These are phyloP conservation scores for Brasenia schreberi DNA, from an alignment of 164 flowering plant species.

Conservation along the genomic window DNA sequence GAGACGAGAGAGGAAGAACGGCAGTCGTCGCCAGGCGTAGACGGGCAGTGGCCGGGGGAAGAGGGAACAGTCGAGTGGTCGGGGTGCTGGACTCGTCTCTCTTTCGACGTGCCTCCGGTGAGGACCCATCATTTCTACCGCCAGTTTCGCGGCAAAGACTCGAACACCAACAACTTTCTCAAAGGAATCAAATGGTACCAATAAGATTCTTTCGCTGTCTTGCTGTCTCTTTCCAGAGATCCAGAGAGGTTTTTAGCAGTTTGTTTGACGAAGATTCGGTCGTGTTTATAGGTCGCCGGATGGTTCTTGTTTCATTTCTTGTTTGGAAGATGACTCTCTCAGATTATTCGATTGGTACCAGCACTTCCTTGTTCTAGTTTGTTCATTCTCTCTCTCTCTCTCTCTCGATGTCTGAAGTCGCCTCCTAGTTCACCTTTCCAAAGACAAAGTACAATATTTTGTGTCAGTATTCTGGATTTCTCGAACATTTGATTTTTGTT, in stretches of 20 bases:
- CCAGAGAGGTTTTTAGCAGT: neutral
- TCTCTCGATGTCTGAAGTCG: neutral
- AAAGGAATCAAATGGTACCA: slow-evolving; percentile 79
- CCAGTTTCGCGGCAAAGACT: slow-evolving; percentile 43
- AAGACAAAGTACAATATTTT: neutral
- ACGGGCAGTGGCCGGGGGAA: neutral
- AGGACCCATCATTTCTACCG: slow-evolving; percentile 49
- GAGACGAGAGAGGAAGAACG: neutral
- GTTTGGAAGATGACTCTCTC: slow-evolving; percentile 72
- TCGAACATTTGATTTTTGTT: neutral
- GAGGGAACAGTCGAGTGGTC: neutral
- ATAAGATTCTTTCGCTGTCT: neutral
- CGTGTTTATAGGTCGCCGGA: slow-evolving; percentile 71
- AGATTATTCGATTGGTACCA: slow-evolving; percentile 54
- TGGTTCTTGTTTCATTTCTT: slow-evolving; percentile 73
- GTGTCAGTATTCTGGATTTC: neutral
- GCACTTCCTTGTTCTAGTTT: neutral
- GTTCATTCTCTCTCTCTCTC: neutral
- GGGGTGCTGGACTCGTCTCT: slow-evolving; percentile 38
- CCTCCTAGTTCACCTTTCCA: neutral
- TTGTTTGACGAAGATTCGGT: neutral
- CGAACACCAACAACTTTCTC: slow-evolving; percentile 77
- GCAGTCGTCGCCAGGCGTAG: neutral
- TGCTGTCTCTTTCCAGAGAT: neutral
- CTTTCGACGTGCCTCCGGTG: slow-evolving; percentile 47